Evolutionary conservation across 2,329 filamentous ascomycete species (phyloP), one percentile per base, ranked within the genome.

Genomic region (Paecilomyces niveus): DNA sequence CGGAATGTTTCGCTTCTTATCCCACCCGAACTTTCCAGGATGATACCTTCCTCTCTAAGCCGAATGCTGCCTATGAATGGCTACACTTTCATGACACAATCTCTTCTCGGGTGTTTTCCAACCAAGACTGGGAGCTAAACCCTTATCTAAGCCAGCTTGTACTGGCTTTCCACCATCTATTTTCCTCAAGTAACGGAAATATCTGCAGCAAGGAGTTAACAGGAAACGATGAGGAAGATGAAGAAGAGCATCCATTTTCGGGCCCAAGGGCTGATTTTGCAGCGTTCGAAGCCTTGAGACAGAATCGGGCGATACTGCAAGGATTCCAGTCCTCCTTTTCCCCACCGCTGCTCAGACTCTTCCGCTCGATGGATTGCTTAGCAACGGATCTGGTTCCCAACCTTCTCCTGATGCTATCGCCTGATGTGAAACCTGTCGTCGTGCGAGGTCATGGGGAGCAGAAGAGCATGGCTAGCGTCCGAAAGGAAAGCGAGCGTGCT

Each of bases 1-100:
- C 80, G 11, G 83, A 97, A 62, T 88, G 95, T 66, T 96, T 97
- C 69, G 81, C 89, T 22, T 84, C 89, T 64, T 99, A 96, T 72
- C 92, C 93, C 0, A 86, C 85, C 50, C 89, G 92, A 65, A 87
- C 92, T 21, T 99, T 89, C 74, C 95, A 97, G 76, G 94, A 99
- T 71, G 94, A 99, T 73, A 89, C 87, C 0, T 88, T 90, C 65
- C 85, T 99, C 32, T 89, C 87, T 33, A 99, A 99, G 70, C 95
- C 95, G 0, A 86, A 88, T 64, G 78, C 83, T 1, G 90, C 90
- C 0, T 96, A 96, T 72, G 93, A 97, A 68, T 99, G 94, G 94
- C 83, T 99, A 57, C 82, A 95, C 72, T 97, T 99, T 74, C 90
- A 97, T 73, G 94, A 97, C 67, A 79, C 81, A 0, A 86, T 96